Percentiles rank a stretch among this genome's conserved stretches.
Evolutionary conservation across 2,329 filamentous ascomycete species (phyloP).

Genomic region (Exutisphaerella laricina): DNA sequence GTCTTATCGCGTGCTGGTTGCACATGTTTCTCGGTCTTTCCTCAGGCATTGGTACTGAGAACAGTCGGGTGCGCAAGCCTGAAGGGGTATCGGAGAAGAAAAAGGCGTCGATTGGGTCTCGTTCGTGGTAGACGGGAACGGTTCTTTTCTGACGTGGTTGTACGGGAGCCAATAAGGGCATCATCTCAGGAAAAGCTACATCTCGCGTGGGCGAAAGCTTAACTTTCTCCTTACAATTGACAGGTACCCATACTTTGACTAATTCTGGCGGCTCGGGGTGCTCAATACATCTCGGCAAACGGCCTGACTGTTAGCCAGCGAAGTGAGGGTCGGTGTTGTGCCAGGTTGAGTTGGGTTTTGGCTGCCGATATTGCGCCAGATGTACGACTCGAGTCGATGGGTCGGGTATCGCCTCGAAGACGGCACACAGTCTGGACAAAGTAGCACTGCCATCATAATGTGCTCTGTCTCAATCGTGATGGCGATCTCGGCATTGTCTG

Average conservation of each 20-base stretch:
- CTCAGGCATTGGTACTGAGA: conserved; percentile 3
- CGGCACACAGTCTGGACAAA: too few relatives aligned
- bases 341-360: background rate
- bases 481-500: background rate
- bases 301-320: background rate
- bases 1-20: background rate
- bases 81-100: background rate
- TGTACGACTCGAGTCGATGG: background rate
- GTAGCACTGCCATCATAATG: background rate
- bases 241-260: background rate
- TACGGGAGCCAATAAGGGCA: conserved; percentile 4
- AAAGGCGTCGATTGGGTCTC: conserved; percentile 3
- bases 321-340: background rate
- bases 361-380: background rate
- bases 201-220: conserved; percentile 4
- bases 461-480: background rate
- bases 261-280: too few relatives aligned
- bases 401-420: background rate
- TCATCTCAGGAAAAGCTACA: background rate
- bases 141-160: background rate
- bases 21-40: conserved; percentile 5
- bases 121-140: background rate
- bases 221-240: conserved; percentile 6
- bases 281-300: too few relatives aligned
- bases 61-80: background rate